Percentiles rank a stretch among this genome's conserved stretches.
phyloP scores from a whole-genome alignment of 176 grass and related monocot species.

The Dactylis glomerata region DNA sequence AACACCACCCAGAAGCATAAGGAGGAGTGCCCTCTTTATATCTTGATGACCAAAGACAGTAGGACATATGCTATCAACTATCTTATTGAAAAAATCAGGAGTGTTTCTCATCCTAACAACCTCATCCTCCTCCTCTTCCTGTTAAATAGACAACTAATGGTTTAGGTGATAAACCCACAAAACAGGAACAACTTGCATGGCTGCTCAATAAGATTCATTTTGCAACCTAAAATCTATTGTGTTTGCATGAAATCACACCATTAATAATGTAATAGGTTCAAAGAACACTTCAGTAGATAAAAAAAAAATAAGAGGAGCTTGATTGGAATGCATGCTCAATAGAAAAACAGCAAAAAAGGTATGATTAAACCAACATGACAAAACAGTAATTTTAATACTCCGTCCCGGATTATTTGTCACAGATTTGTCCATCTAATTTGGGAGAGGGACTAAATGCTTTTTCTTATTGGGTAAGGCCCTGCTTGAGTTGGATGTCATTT shows the following conservation, averaged over 20 bases:
- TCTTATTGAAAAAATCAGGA: conserved; percentile 96
- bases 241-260: not conserved
- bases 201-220: not conserved
- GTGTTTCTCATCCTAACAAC: conserved; percentile 81
- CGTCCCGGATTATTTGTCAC: too few relatives aligned
- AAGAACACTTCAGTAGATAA: not conserved
- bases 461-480: not conserved
- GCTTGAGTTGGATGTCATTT: not conserved
- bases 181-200: not conserved
- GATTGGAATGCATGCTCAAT: conserved; percentile 6
- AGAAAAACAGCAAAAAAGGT: not conserved
- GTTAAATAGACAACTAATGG: conserved; percentile 1
- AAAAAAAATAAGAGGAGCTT: not conserved
- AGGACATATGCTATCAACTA: conserved; percentile 97
- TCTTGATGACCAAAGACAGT: conserved; percentile 96
- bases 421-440: too few relatives aligned
- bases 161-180: not conserved
- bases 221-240: not conserved
- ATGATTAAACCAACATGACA: conserved; percentile 2
- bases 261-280: not conserved
- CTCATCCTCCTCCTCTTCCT: conserved; percentile 96
- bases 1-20: conserved; percentile 97
- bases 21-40: conserved; percentile 87
- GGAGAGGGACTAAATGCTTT: too few relatives aligned
- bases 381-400: not conserved